Conservation (phyloP, 2,329 filamentous ascomycete genomes). For the Neonectria ditissima region DNA sequence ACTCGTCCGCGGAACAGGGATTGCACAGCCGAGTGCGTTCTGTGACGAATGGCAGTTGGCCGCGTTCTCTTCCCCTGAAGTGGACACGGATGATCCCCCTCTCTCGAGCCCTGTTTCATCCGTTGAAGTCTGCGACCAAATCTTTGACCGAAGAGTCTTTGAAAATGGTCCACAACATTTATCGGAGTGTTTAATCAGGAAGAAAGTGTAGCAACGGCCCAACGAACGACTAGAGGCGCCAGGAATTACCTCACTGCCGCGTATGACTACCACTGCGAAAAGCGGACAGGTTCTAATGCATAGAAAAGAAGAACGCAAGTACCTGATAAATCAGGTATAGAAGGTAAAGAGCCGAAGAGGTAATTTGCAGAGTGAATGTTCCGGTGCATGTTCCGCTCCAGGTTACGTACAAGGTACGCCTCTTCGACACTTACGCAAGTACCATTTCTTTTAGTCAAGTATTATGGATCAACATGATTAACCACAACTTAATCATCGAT, state of each 20-base stretch:
- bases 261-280: background rate
- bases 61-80: background rate
- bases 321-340: too few species aligned
- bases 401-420: too few species aligned
- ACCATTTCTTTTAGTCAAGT: too few species aligned
- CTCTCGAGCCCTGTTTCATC: background rate
- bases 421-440: too few species aligned
- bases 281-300: background rate
- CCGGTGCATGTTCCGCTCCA: too few species aligned
- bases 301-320: background rate
- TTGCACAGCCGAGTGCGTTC: background rate
- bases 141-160: too few species aligned
- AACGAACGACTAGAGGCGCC: background rate
- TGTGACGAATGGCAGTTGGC: background rate
- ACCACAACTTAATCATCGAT: too few species aligned
- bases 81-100: background rate
- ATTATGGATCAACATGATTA: too few species aligned
- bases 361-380: too few species aligned
- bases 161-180: too few species aligned
- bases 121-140: background rate
- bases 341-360: too few species aligned
- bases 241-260: background rate
- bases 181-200: background rate
- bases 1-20: background rate
- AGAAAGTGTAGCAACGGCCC: background rate